Percentiles rank a stretch among this genome's conserved stretches.
phyloP scores from a whole-genome alignment of 78 protist genomes.

The Diacronema lutheri region DNA sequence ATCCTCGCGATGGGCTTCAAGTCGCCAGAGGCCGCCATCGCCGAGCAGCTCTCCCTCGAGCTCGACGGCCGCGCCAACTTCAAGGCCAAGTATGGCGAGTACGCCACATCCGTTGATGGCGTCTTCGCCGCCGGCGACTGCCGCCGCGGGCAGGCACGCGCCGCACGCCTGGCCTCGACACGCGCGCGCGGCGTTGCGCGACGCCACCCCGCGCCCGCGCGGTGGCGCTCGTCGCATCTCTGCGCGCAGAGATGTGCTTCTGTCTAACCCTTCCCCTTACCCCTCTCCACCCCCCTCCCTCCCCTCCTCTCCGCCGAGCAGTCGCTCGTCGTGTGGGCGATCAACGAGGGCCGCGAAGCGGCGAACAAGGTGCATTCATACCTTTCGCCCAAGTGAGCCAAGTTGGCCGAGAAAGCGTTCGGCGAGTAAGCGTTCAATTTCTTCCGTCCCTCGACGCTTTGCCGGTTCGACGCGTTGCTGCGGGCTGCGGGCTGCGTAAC shows the following conservation, averaged over 20 bases:
- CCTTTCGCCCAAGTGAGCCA: constrained; percentile 15
- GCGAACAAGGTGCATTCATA: constrained; percentile 63
- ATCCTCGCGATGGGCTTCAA: constrained; percentile 80
- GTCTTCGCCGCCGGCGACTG: constrained; percentile 73
- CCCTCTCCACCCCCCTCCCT: neutral
- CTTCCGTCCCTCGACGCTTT: too few relatives aligned
- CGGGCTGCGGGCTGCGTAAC: too few relatives aligned
- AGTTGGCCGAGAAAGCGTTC: too few relatives aligned
- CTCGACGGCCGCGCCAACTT: neutral
- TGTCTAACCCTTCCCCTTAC: too few relatives aligned
- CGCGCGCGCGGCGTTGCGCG: too few relatives aligned
- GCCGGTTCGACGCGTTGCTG: too few relatives aligned
- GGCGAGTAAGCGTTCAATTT: too few relatives aligned
- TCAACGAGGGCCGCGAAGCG: constrained; percentile 77
- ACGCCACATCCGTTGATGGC: constrained; percentile 18
- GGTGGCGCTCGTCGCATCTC: too few relatives aligned
- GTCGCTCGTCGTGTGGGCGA: constrained; percentile 87
- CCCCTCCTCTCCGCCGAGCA: constrained; percentile 43
- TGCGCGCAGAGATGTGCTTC: too few relatives aligned
- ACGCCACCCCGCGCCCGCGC: too few relatives aligned
- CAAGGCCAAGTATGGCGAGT: neutral
- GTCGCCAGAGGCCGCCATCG: neutral
- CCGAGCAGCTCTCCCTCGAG: neutral
- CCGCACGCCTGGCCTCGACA: too few relatives aligned
- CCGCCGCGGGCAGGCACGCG: constrained; percentile 34